A percentile compares a stretch with the other conserved stretches of the same genome.
These are phyloP conservation scores for Fusarium sp. DNA, from an alignment of 2,329 filamentous ascomycete genomes.

Conservation along the genomic window DNA sequence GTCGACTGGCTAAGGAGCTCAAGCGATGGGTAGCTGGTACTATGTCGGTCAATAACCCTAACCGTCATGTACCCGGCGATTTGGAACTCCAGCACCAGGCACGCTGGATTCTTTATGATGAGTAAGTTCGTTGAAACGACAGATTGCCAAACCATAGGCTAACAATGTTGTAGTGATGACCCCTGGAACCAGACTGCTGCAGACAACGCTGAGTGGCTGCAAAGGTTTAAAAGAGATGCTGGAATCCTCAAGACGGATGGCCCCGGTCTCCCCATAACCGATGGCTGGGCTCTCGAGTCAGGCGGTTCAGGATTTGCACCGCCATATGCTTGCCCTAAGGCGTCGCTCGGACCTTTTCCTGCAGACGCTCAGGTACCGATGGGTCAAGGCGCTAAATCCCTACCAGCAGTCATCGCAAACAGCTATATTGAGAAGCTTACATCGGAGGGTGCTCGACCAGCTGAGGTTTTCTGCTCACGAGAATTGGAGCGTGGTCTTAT, in stretches of 20 bases:
- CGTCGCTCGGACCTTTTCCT: slow-evolving; percentile 53
- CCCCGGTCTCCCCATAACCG: slow-evolving; percentile 60
- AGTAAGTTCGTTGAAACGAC: slow-evolving; percentile 57
- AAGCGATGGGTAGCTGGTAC: slow-evolving; percentile 64
- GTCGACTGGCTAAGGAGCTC: slow-evolving; percentile 66
- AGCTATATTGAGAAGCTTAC: slow-evolving; percentile 61
- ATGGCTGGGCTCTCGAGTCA: slow-evolving; percentile 61
- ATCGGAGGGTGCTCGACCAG: slow-evolving; percentile 60
- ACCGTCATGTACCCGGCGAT: slow-evolving; percentile 68
- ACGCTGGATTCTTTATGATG: slow-evolving; percentile 72
- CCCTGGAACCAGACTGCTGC: slow-evolving; percentile 74
- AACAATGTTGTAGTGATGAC: slow-evolving; percentile 62
- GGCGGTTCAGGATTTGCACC: slow-evolving; percentile 69
- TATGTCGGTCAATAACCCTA: slow-evolving; percentile 72
- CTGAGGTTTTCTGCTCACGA: slow-evolving; percentile 68
- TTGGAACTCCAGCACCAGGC: slow-evolving; percentile 74
- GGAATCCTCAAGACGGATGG: slow-evolving; percentile 65
- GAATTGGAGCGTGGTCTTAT: slow-evolving; percentile 68
- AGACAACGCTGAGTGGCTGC: slow-evolving; percentile 73
- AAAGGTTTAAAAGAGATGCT: slow-evolving; percentile 70
- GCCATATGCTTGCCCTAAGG: slow-evolving; percentile 64
- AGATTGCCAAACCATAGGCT: slow-evolving; percentile 19
- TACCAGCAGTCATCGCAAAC: slow-evolving; percentile 61
- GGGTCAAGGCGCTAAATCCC: slow-evolving; percentile 55
- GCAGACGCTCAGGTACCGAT: slow-evolving; percentile 52